Evolutionary conservation across 495 filamentous ascomycete species (phyloP).

Genomic region (Penicillium longicatenatum): DNA sequence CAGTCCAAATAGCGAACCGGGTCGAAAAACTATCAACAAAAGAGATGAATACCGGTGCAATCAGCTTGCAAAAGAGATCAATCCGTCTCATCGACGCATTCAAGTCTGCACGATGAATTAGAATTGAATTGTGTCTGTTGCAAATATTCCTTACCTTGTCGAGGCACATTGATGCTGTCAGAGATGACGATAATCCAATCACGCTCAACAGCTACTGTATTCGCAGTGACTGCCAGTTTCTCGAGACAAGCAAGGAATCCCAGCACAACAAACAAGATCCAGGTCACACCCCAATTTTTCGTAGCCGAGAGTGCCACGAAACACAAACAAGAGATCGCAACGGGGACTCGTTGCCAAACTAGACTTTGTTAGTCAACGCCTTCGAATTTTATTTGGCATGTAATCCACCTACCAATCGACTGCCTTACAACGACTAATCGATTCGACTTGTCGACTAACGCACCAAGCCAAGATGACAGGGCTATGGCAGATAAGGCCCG

Average conservation of each 20-base stretch:
- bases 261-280: constrained; percentile 43
- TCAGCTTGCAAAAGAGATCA: constrained; percentile 70
- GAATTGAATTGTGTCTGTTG: not conserved
- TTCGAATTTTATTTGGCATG: not conserved
- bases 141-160: constrained; percentile 31
- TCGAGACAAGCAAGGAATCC: constrained; percentile 58
- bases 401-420: constrained; percentile 45
- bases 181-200: constrained; percentile 62
- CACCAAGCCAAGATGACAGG: constrained; percentile 49
- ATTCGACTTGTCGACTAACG: constrained; percentile 45
- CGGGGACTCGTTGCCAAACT: constrained; percentile 45
- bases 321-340: constrained; percentile 39
- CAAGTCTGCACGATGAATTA: constrained; percentile 31
- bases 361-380: not conserved
- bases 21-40: constrained; percentile 50
- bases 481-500: constrained; percentile 32
- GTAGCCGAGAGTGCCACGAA: constrained; percentile 26
- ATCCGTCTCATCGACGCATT: constrained; percentile 72
- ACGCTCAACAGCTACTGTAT: constrained; percentile 63
- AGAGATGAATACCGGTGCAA: constrained; percentile 62
- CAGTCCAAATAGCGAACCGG: constrained; percentile 50
- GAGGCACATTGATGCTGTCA: constrained; percentile 33
- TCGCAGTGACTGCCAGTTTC: constrained; percentile 54
- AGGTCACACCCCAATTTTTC: constrained; percentile 18
- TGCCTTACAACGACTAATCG: constrained; percentile 50